Conservation (phyloP, 2,329 filamentous ascomycete genomes). For the Drechslerella stenobrocha region DNA sequence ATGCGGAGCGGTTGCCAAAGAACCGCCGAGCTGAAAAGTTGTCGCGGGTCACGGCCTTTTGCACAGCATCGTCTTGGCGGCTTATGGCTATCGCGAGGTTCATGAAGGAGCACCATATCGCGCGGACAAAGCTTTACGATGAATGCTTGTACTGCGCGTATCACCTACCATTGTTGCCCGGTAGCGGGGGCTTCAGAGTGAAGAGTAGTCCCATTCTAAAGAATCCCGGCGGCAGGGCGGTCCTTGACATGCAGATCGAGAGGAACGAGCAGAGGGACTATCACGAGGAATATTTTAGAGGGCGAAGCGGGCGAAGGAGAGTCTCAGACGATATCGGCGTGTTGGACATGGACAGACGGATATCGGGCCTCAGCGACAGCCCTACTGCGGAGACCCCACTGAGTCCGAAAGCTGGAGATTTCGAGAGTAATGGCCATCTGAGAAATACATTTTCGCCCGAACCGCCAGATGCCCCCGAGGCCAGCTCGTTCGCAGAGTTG, state of each 20-base stretch:
- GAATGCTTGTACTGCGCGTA: constrained; percentile 97
- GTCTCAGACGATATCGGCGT: constrained; percentile 55
- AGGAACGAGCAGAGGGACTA: constrained; percentile 86
- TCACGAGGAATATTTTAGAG: constrained; percentile 86
- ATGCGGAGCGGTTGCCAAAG: constrained; percentile 90
- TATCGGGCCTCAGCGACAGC: constrained; percentile 43
- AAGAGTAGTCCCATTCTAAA: constrained; percentile 89
- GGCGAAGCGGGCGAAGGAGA: constrained; percentile 60
- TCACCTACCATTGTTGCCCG: constrained; percentile 83
- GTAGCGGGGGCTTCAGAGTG: constrained; percentile 81
- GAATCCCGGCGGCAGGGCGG: constrained; percentile 86
- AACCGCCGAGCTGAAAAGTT: constrained; percentile 82
- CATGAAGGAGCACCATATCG: constrained; percentile 80
- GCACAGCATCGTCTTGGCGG: constrained; percentile 91
- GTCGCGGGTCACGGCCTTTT: constrained; percentile 89
- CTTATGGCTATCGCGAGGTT: constrained; percentile 86
- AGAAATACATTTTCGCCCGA: constrained; percentile 44
- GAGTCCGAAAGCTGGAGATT: constrained; percentile 53
- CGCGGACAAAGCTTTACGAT: constrained; percentile 94
- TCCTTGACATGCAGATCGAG: constrained; percentile 94
- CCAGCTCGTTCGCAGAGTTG: constrained; percentile 83
- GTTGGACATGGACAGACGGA: constrained; percentile 36
- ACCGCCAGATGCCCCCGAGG: constrained; percentile 41
- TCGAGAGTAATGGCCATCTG: constrained; percentile 38
- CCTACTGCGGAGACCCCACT: constrained; percentile 53